Percentiles rank a stretch among this genome's conserved stretches.
Conservation (phyloP, 2,329 filamentous ascomycete genomes). For the Exophiala sp. region DNA sequence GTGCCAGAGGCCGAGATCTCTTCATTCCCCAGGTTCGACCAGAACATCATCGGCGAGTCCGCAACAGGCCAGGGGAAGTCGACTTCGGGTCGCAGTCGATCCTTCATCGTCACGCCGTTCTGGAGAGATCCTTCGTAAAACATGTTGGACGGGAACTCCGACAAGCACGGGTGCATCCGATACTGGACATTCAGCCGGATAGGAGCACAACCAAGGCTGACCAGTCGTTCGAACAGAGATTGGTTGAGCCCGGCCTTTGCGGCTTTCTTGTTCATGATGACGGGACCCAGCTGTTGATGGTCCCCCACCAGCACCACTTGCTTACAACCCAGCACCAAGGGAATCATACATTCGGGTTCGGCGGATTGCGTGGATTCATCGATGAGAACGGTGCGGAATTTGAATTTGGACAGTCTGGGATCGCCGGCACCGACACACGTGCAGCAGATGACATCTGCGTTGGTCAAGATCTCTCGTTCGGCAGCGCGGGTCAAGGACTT, state of each 20-base stretch:
- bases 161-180: slow-evolving; percentile 97
- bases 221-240: slow-evolving; percentile 94
- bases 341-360: slow-evolving; percentile 98
- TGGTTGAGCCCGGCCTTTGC: slow-evolving; percentile 96
- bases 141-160: slow-evolving; percentile 98
- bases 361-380: slow-evolving; percentile 98
- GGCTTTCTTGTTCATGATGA: slow-evolving; percentile 99
- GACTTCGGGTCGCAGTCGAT: slow-evolving; percentile 83
- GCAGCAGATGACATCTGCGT: slow-evolving; percentile 97
- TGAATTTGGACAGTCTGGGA: slow-evolving; percentile 90
- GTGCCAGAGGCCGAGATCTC: slow-evolving; percentile 97
- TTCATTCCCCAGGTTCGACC: slow-evolving; percentile 95
- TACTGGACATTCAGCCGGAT: slow-evolving; percentile 96
- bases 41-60: slow-evolving; percentile 99
- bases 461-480: slow-evolving; percentile 88
- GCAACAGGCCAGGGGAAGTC: slow-evolving; percentile 96
- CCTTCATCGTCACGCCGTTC: slow-evolving; percentile 86
- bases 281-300: slow-evolving; percentile 93
- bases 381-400: slow-evolving; percentile 95
- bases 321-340: slow-evolving; percentile 92
- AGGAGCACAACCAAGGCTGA: slow-evolving; percentile 81
- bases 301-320: slow-evolving; percentile 98
- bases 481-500: slow-evolving; percentile 90
- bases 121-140: slow-evolving; percentile 97
- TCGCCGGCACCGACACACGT: slow-evolving; percentile 97